Base-by-base conservation (phyloP, 2,329 filamentous ascomycete species). In the Cordyceps farinosa region DNA sequence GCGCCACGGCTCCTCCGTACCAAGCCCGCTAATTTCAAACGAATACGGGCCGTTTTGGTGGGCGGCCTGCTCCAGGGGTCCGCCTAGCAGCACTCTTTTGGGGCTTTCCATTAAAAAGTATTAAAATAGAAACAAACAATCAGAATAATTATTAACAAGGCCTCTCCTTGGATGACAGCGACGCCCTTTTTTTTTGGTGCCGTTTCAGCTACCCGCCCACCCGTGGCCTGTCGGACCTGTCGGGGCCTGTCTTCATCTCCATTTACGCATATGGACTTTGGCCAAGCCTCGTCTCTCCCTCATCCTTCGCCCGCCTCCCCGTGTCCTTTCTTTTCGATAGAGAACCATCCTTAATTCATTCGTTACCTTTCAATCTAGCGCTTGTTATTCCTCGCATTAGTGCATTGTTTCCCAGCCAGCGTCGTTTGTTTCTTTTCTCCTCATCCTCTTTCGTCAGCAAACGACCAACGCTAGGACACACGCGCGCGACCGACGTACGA, bases 151-250 rank as follows among this genome's bases (percentile, higher is more conserved):
- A 38, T 10, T 22, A 38, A 38, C 34, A 38, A 22, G 22, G 22
- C 22, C 22, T 22, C 22, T 22, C 34, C 34, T 9, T 15, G 38
- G 22, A 40, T 15, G 13, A 40, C 11, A 15, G 34, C 34, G 34
- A 11, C 9, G 34, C 9, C 7, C 7, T 48, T 15, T 11, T 50
- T 50, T 13, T 13, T 40, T 40, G 34, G 38, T 40, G 42, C 56
- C 45, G 56, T 59, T 59, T 59, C 56, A 59, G 32, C 45, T 50
- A n/a, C 32, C 44, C 55, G 29, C 34, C n/a, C 55, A 11, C 27
- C 3, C 5, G 38, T 15, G 38, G 38, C 38, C 11, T 9, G 38
- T 15, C 38, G 38, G 38, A 40, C 38, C 38, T 40, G 38, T 40
- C 38, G 38, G 38, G 13, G 38, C 38, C 38, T 15, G 42, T 30